These are phyloP conservation scores for Yarrowia porcina DNA, from an alignment of 805 yeast species.

Conservation along the genomic window DNA sequence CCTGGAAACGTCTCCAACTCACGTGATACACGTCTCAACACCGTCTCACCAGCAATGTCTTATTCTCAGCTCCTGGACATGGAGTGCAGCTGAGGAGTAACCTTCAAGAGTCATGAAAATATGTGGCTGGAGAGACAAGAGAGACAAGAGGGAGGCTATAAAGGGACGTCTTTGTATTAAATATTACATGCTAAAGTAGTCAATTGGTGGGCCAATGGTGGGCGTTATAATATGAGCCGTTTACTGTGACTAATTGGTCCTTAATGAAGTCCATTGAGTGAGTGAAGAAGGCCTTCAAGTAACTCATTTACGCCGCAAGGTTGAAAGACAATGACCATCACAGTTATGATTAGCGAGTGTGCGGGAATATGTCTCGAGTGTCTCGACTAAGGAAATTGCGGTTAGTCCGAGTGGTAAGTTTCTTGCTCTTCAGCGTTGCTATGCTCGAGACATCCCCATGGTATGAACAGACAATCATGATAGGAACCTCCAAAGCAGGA, in stretches of 20 bases:
- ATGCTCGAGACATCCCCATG: no score
- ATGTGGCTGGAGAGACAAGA: slow-evolving; percentile 3
- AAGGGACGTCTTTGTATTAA: neutral
- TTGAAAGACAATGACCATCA: neutral
- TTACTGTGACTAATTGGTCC: no score
- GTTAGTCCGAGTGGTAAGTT: neutral
- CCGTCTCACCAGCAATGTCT: neutral
- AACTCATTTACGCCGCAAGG: no score
- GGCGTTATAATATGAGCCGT: no score
- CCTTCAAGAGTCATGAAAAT: neutral
- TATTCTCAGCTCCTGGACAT: neutral
- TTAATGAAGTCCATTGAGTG: no score
- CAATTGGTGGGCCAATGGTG: neutral
- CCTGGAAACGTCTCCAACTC: neutral
- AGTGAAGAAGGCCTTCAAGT: no score
- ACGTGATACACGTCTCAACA: neutral
- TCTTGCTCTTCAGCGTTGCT: neutral
- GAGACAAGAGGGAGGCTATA: no score
- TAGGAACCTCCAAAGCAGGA: no score
- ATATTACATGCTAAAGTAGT: neutral
- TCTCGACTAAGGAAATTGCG: no score
- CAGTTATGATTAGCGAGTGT: neutral
- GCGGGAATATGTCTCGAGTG: neutral
- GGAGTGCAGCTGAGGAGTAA: neutral
- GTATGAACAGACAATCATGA: no score